Base-by-base conservation (phyloP, 805 yeast genomes). In the fission yeast (Schizosaccharomyces pombe) region DNA sequence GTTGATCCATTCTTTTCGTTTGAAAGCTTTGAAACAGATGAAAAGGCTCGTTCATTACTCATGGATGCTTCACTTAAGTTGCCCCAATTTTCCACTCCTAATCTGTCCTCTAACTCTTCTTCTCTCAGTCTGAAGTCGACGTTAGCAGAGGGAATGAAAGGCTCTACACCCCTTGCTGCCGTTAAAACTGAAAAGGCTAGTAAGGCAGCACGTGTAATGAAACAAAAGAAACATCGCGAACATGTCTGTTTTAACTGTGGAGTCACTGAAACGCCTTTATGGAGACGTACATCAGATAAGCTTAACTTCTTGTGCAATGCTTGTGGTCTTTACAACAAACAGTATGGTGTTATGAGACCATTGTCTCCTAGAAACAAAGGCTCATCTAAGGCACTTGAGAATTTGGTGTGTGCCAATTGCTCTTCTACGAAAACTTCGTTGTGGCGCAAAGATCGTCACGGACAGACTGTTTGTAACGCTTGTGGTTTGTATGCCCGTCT, bases 261-360 rank as follows among this genome's bases (percentile, higher is more conserved):
- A 60, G 86, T 95, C 0, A 78, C 79, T 55, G 80, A 89, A 31
- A 89, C 98, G 0, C 98, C 98, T 0, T 69, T 89, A n/a, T 89
- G 98, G 98, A 73, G 98, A 60, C 72, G 96, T 54, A 86, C 89
- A 56, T 87, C 94, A 0, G 82, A 82, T 57, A 96, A 96, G 0
- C 81, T 85, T 63, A 80, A 83, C 60, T 89, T 93, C 0, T 71
- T 89, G 55, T 89, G 98, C 70, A 89, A 89, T 65, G 98, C 98
- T 0, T 89, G 98, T 70, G 98, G 98, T 0, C 71, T 89, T 56
- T 89, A 78, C 59, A 69, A 73, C 43, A 72, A 78, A 55, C 77
- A 73, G 16, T 60, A 82, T 58, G 72, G 77, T 59, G 69, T 78
- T 22, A 75, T 77, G 58, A 67, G 89, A 43, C 89, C 89, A 0